phyloP scores from a whole-genome alignment of 2,329 filamentous ascomycete genomes.

The Cercospora sp. region DNA sequence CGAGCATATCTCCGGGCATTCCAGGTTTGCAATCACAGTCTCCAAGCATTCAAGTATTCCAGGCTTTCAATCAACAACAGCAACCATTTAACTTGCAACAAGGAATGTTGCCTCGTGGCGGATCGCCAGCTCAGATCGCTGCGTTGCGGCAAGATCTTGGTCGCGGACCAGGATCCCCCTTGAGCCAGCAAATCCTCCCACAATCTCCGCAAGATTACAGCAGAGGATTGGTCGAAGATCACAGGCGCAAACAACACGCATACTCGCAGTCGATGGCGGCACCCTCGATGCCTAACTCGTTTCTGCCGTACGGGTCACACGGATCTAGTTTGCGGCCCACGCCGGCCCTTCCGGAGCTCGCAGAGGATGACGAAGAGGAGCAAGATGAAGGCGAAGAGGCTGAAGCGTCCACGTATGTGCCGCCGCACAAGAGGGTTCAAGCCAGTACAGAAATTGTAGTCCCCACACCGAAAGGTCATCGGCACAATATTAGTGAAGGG shows the following conservation, averaged over 20 bases:
- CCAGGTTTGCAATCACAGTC: slow-evolving; percentile 17
- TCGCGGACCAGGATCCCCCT: slow-evolving; percentile 61
- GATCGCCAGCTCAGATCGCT: slow-evolving; percentile 47
- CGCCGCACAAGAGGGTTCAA: slow-evolving; percentile 36
- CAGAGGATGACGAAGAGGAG: slow-evolving; percentile 69
- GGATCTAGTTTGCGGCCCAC: slow-evolving; percentile 45
- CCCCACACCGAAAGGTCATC: slow-evolving; percentile 61
- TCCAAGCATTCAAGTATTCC: slow-evolving; percentile 50
- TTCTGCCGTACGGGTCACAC: slow-evolving; percentile 34
- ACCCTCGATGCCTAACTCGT: slow-evolving; percentile 27
- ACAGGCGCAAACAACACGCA: slow-evolving; percentile 50
- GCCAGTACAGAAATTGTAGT: slow-evolving; percentile 55
- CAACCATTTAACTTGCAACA: slow-evolving; percentile 24
- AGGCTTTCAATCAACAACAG: slow-evolving; percentile 39
- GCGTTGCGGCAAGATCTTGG: slow-evolving; percentile 36
- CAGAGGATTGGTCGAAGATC: slow-evolving; percentile 48
- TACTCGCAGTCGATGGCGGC: slow-evolving; percentile 36
- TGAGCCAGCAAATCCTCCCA: slow-evolving; percentile 40
- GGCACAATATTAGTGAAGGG: slow-evolving; percentile 72
- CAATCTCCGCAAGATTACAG: slow-evolving; percentile 35
- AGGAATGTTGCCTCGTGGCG: slow-evolving; percentile 41
- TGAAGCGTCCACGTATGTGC: slow-evolving; percentile 32
- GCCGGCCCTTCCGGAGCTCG: slow-evolving; percentile 64
- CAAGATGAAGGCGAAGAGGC: slow-evolving; percentile 36
- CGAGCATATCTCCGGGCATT: slow-evolving; percentile 11